These are phyloP conservation scores for Ziziphus jujuba DNA, from an alignment of 306 rosid species.

Conservation along the genomic window DNA sequence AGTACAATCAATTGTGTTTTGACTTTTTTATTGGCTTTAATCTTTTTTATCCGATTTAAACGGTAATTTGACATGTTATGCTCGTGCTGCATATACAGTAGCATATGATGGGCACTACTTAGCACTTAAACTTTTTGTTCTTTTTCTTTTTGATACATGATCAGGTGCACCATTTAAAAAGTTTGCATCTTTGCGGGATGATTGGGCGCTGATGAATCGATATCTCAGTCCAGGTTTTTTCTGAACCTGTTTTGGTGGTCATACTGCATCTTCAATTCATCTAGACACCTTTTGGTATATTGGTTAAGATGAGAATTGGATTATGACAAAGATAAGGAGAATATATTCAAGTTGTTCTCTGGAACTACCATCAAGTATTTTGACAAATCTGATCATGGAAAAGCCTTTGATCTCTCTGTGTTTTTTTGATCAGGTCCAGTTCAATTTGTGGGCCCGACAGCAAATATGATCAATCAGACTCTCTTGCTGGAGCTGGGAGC, in stretches of 20 bases:
- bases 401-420: not conserved
- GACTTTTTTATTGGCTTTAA: too few species aligned
- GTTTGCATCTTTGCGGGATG: conserved; percentile 71
- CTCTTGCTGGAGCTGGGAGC: conserved; percentile 68
- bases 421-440: conserved; percentile 69
- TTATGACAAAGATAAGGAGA: not conserved
- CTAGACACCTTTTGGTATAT: too few species aligned
- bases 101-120: not conserved
- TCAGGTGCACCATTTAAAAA: conserved; percentile 89
- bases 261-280: too few species aligned
- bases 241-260: not conserved
- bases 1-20: too few species aligned
- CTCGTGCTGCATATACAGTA: too few species aligned
- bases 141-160: not conserved
- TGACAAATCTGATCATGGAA: not conserved
- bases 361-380: too few species aligned
- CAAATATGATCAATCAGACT: conserved; percentile 60
- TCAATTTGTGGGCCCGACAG: conserved; percentile 73
- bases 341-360: too few species aligned
- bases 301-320: not conserved
- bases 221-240: conserved; percentile 69
- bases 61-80: too few species aligned
- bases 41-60: too few species aligned
- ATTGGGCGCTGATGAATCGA: conserved; percentile 77
- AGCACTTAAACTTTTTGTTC: too few species aligned